Percentiles rank a stretch among this genome's conserved stretches.
Conservation (phyloP, 2,329 filamentous ascomycete species). For the Colletotrichum lupini region DNA sequence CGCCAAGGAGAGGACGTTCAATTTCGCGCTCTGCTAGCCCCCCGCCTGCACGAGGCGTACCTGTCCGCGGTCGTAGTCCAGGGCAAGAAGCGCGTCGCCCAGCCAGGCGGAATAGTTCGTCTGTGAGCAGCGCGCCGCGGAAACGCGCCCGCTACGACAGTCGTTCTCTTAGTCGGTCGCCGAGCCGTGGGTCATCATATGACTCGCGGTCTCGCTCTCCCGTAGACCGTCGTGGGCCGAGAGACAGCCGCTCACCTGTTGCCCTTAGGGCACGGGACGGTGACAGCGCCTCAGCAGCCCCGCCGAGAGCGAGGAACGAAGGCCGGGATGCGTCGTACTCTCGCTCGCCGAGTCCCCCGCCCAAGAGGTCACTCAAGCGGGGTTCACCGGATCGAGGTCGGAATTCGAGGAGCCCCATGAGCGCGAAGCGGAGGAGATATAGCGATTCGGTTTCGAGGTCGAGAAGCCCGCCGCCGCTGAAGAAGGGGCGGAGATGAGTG, state of each 20-base stretch:
- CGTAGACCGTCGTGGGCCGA: slow-evolving; percentile 25
- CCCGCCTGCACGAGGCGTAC: slow-evolving; percentile 16
- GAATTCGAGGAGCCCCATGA: slow-evolving; percentile 25
- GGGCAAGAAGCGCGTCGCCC: slow-evolving; percentile 34
- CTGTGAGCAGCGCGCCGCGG: slow-evolving; percentile 43
- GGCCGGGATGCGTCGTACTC: slow-evolving; percentile 37
- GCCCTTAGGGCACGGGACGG: slow-evolving; percentile 35
- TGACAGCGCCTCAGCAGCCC: slow-evolving; percentile 33
- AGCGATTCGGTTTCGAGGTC: slow-evolving; percentile 39
- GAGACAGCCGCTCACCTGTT: slow-evolving; percentile 37
- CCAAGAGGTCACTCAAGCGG: slow-evolving; percentile 19
- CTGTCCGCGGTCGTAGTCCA: slow-evolving; percentile 25
- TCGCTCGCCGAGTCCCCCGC: slow-evolving; percentile 37
- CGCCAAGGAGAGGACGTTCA: slow-evolving; percentile 38
- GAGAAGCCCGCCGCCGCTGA: slow-evolving; percentile 38
- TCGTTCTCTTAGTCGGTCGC: slow-evolving; percentile 41
- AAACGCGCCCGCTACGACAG: slow-evolving; percentile 37
- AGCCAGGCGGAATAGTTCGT: slow-evolving; percentile 48
- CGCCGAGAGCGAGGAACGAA: slow-evolving; percentile 36
- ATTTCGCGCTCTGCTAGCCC: slow-evolving; percentile 40
- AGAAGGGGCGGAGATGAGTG: slow-evolving; percentile 41
- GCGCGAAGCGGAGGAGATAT: slow-evolving; percentile 38
- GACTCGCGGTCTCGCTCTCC: slow-evolving; percentile 40
- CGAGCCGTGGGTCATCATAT: slow-evolving; percentile 40
- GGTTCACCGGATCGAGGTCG: slow-evolving; percentile 8